These are phyloP conservation scores for Gossypium arboreum DNA, from an alignment of 345 rosid species.

Conservation along the genomic window DNA sequence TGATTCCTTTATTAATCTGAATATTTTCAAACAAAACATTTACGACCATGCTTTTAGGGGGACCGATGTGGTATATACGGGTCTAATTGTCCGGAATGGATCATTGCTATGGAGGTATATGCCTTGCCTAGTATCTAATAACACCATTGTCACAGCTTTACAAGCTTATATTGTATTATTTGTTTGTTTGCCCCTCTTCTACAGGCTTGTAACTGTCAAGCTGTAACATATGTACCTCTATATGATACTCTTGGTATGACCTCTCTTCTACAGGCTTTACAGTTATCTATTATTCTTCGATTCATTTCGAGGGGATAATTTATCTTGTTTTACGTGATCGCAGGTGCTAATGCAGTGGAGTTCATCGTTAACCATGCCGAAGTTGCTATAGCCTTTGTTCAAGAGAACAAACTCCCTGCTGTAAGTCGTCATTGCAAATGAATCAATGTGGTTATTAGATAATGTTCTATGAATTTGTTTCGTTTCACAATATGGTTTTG, in stretches of 20 bases:
- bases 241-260: conserved; percentile 76
- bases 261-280: background rate
- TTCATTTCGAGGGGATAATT: background rate
- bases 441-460: conserved; percentile 8
- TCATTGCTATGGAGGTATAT: conserved; percentile 75
- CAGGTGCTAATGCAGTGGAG: conserved; percentile 91
- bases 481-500: background rate
- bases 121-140: background rate
- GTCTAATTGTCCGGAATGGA: conserved; percentile 83
- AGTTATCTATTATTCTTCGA: background rate
- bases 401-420: conserved; percentile 70
- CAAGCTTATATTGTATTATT: background rate
- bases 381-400: conserved; percentile 71
- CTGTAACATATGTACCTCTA: conserved; percentile 69
- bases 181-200: background rate
- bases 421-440: conserved; percentile 36
- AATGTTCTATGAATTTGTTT: background rate
- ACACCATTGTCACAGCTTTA: background rate
- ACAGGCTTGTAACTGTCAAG: conserved; percentile 86
- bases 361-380: conserved; percentile 93
- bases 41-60: conserved; percentile 37
- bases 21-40: background rate
- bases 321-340: background rate
- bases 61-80: conserved; percentile 86
- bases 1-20: background rate